A percentile compares a stretch with the other conserved stretches of the same genome.
Evolutionary conservation across 2,329 filamentous ascomycete species (phyloP).

Genomic region (Alternaria incomplexa): DNA sequence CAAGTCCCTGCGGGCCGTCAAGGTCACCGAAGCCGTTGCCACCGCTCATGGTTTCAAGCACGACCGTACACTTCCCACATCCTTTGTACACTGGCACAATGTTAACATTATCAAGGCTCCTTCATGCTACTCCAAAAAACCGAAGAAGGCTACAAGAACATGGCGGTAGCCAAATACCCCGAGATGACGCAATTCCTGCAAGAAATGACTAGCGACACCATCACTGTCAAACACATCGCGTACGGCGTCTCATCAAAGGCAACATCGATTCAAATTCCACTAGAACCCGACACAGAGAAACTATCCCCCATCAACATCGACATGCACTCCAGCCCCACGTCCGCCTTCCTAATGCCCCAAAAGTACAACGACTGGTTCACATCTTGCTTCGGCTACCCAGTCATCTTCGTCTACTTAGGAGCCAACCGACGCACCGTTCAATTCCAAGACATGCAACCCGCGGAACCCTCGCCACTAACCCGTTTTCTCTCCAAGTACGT

Average conservation of each 20-base stretch:
- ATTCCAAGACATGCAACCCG: constrained; percentile 41
- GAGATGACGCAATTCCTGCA: constrained; percentile 53
- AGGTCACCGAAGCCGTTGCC: constrained; percentile 47
- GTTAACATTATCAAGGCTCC: constrained; percentile 17
- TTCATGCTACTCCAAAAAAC: constrained; percentile 52
- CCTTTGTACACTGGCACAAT: not conserved
- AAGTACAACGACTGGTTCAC: constrained; percentile 54
- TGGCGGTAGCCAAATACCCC: constrained; percentile 50
- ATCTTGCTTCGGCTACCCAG: constrained; percentile 51
- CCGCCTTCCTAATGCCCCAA: constrained; percentile 52
- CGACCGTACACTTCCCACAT: constrained; percentile 42
- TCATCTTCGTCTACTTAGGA: constrained; percentile 54
- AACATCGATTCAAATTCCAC: constrained; percentile 47
- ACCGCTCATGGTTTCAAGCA: constrained; percentile 55
- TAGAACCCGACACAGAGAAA: constrained; percentile 45
- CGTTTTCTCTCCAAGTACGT: constrained; percentile 20
- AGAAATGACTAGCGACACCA: constrained; percentile 38
- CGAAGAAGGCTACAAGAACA: constrained; percentile 48
- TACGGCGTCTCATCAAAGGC: constrained; percentile 32
- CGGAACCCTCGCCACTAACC: constrained; percentile 20
- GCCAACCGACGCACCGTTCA: constrained; percentile 50
- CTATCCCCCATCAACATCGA: constrained; percentile 48
- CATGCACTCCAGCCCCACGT: constrained; percentile 53
- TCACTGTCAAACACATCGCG: constrained; percentile 51
- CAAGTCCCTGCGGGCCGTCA: constrained; percentile 53